These are phyloP conservation scores for Diplodia seriata DNA, from an alignment of 2,329 filamentous ascomycete species.

Conservation along the genomic window DNA sequence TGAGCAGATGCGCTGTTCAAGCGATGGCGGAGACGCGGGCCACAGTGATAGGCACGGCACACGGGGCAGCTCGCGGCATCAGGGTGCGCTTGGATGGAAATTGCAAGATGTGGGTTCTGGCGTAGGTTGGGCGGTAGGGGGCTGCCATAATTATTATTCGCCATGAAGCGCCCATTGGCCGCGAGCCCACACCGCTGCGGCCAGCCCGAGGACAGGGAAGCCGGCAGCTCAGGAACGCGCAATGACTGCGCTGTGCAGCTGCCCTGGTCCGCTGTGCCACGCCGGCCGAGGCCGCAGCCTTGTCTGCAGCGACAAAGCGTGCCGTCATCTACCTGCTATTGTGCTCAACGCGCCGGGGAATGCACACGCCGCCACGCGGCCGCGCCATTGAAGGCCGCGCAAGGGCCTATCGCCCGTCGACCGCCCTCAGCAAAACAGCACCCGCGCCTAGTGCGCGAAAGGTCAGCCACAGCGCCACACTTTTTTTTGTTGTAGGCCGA, in stretches of 20 bases:
- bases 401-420: neutral
- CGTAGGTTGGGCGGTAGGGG: conserved; percentile 17
- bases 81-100: conserved; percentile 27
- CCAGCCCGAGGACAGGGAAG: conserved; percentile 20
- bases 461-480: conserved; percentile 22
- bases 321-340: conserved; percentile 20
- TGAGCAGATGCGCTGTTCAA: conserved; percentile 23
- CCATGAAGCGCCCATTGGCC: conserved; percentile 26
- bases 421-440: neutral
- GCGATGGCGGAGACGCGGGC: conserved; percentile 24
- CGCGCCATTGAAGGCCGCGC: neutral
- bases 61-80: conserved; percentile 28
- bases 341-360: conserved; percentile 11
- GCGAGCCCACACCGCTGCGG: conserved; percentile 22
- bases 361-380: conserved; percentile 21
- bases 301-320: conserved; percentile 14
- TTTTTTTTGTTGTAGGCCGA: conserved; percentile 14
- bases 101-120: conserved; percentile 29
- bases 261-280: conserved; percentile 1
- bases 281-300: neutral
- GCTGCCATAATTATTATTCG: conserved; percentile 23
- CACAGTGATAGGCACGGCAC: conserved; percentile 18
- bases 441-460: neutral
- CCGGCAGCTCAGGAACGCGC: conserved; percentile 26
- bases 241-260: conserved; percentile 25